phyloP scores from a whole-genome alignment of 306 rosid genomes.

The Clitoria ternatea region DNA sequence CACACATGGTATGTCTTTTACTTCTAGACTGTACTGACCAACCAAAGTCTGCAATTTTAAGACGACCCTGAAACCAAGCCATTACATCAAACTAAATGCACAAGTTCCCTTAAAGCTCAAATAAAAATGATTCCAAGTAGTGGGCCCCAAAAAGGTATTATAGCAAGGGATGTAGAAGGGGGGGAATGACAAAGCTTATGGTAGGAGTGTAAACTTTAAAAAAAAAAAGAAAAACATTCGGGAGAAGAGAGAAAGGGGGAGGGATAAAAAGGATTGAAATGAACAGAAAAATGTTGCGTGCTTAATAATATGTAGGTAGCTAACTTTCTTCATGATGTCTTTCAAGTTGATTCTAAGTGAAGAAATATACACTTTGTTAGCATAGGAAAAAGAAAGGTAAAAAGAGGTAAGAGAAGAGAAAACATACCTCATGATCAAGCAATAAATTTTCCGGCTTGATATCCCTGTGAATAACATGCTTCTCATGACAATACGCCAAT shows the following conservation, averaged over 20 bases:
- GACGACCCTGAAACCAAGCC: slow-evolving; percentile 56
- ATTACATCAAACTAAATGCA: background rate
- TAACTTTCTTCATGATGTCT: background rate
- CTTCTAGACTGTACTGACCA: slow-evolving; percentile 85
- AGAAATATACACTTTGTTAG: background rate
- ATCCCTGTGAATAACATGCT: slow-evolving; percentile 88
- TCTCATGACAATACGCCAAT: slow-evolving; percentile 85
- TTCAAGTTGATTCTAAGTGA: background rate
- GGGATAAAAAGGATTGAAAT: background rate
- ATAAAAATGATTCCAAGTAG: background rate
- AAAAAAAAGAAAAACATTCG: background rate
- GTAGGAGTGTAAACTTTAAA: background rate
- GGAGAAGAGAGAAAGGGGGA: background rate
- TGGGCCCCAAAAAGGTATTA: too few species aligned
- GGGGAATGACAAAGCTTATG: background rate
- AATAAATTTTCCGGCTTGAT: slow-evolving; percentile 91
- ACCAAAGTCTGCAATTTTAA: slow-evolving; percentile 92
- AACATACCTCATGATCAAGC: slow-evolving; percentile 76
- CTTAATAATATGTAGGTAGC: background rate
- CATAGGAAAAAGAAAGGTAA: background rate
- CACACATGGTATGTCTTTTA: slow-evolving; percentile 89
- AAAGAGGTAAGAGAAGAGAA: background rate
- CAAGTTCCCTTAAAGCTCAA: background rate
- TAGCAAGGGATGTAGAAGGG: too few species aligned
- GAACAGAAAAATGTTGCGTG: background rate